Conservation (phyloP, 2,329 filamentous ascomycete species). For the Diaporthe sp. region DNA sequence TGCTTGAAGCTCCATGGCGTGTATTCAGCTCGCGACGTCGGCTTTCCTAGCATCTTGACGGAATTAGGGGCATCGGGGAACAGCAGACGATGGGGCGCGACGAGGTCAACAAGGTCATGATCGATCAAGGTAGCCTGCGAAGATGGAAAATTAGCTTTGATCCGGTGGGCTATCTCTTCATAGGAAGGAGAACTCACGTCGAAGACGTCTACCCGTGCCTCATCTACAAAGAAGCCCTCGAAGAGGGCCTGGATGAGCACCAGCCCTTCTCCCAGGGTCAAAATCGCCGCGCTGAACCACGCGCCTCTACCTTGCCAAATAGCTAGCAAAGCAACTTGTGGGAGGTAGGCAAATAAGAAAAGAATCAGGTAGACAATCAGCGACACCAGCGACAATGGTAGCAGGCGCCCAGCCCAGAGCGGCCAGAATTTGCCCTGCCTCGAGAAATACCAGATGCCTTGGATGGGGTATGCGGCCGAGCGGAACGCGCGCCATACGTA, state of each 20-base stretch:
- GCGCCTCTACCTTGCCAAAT: constrained; percentile 90
- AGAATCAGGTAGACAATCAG: constrained; percentile 86
- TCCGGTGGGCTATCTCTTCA: neutral
- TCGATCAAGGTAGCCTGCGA: constrained; percentile 80
- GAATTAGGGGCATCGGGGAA: constrained; percentile 78
- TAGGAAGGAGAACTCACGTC: constrained; percentile 69
- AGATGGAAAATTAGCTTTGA: constrained; percentile 35
- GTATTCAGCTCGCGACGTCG: constrained; percentile 82
- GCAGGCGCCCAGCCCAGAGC: constrained; percentile 80
- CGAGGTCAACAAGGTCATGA: constrained; percentile 77
- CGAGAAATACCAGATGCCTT: constrained; percentile 87
- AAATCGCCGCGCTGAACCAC: constrained; percentile 89
- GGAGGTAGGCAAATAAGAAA: constrained; percentile 89
- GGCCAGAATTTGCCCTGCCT: constrained; percentile 86
- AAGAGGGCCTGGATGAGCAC: constrained; percentile 80
- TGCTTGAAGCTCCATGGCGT: constrained; percentile 93
- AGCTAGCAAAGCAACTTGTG: constrained; percentile 88
- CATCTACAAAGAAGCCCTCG: constrained; percentile 86
- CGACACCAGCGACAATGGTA: constrained; percentile 87
- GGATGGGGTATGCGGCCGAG: constrained; percentile 69
- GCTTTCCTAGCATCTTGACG: constrained; percentile 86
- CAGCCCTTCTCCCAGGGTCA: constrained; percentile 87
- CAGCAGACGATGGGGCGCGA: constrained; percentile 75
- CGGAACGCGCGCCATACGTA: constrained; percentile 61
- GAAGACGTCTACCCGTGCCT: constrained; percentile 84